Evolutionary conservation across 371 early-diverging fungal species (phyloP).

Genomic region (Batkoa obscura): DNA sequence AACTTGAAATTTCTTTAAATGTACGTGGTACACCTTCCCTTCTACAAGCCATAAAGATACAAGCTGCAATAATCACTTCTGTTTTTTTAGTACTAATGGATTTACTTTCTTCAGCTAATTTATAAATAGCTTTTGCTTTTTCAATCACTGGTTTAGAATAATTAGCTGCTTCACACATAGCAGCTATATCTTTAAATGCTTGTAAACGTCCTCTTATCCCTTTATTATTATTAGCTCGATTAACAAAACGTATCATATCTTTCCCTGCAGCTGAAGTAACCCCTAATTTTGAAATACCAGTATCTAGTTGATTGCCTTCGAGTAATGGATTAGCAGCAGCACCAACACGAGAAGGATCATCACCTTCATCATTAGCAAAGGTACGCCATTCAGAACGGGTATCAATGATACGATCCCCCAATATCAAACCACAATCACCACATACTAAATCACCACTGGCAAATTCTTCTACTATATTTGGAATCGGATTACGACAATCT

Average conservation of each 20-base stretch:
- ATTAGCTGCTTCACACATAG: constrained; percentile 79
- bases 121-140: constrained; percentile 90
- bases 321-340: constrained; percentile 78
- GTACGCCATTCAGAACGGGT: constrained; percentile 99
- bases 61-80: constrained; percentile 90
- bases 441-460: constrained; percentile 86
- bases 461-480: constrained; percentile 96
- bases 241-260: constrained; percentile 55
- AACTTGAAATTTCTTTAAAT: constrained; percentile 90
- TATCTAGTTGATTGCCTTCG: constrained; percentile 79
- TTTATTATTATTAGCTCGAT: constrained; percentile 40
- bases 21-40: constrained; percentile 85
- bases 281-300: constrained; percentile 65
- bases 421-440: constrained; percentile 92
- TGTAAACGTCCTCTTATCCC: constrained; percentile 67
- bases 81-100: constrained; percentile 72
- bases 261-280: constrained; percentile 56
- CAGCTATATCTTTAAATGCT: constrained; percentile 82
- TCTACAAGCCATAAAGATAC: constrained; percentile 94
- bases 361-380: constrained; percentile 88
- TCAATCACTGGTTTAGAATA: constrained; percentile 75
- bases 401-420: constrained; percentile 96
- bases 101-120: constrained; percentile 74
- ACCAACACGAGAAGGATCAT: constrained; percentile 98
- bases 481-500: constrained; percentile 64